A percentile compares a stretch with the other conserved stretches of the same genome.
phyloP scores from a whole-genome alignment of 2,329 filamentous ascomycete species.

The Cercospora sojina region DNA sequence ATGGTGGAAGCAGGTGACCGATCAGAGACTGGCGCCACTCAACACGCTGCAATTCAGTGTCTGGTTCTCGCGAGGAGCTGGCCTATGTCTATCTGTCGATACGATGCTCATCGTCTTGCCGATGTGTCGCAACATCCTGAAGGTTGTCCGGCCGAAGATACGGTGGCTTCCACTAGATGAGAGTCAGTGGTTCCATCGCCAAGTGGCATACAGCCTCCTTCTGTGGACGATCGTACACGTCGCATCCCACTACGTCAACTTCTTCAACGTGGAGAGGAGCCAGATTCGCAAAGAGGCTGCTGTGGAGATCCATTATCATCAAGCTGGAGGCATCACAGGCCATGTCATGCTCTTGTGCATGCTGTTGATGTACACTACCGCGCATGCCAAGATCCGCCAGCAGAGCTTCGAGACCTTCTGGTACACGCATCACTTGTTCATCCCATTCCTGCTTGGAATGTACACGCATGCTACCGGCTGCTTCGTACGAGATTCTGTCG shows the following conservation, averaged over 20 bases:
- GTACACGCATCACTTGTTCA: slow-evolving; percentile 99
- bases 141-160: slow-evolving; percentile 80
- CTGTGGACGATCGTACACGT: slow-evolving; percentile 79
- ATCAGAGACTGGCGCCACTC: slow-evolving; percentile 68
- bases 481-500: slow-evolving; percentile 81
- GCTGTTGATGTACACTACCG: slow-evolving; percentile 96
- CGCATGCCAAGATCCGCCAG: slow-evolving; percentile 88
- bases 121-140: slow-evolving; percentile 88
- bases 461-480: slow-evolving; percentile 96
- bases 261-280: slow-evolving; percentile 87
- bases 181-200: slow-evolving; percentile 93
- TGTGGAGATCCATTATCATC: slow-evolving; percentile 84
- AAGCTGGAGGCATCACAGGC: slow-evolving; percentile 88
- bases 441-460: slow-evolving; percentile 87
- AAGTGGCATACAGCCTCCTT: slow-evolving; percentile 85
- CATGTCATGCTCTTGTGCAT: slow-evolving; percentile 99
- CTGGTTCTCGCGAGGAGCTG: slow-evolving; percentile 93
- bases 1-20: slow-evolving; percentile 64
- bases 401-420: slow-evolving; percentile 98
- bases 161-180: slow-evolving; percentile 92
- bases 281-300: slow-evolving; percentile 80
- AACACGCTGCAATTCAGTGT: slow-evolving; percentile 86
- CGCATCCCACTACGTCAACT: slow-evolving; percentile 89
- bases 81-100: slow-evolving; percentile 80
- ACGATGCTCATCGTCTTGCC: slow-evolving; percentile 84